phyloP scores from a whole-genome alignment of 352 stramenopile species.

The Globisporangium nodosum region DNA sequence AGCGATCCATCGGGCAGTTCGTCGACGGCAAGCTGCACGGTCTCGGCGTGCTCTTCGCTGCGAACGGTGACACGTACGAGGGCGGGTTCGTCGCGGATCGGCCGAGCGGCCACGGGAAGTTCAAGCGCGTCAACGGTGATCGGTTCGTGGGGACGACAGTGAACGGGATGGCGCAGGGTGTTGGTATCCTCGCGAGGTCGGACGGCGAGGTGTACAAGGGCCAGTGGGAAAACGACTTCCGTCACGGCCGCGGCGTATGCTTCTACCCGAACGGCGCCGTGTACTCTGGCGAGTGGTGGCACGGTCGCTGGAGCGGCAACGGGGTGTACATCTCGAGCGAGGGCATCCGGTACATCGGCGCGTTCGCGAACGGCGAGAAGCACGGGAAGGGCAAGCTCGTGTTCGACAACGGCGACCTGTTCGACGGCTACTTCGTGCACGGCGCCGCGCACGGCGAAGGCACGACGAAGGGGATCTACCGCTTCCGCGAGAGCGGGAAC shows the following conservation, averaged over 20 bases:
- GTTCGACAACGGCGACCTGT: constrained; percentile 74
- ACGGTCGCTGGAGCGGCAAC: constrained; percentile 41
- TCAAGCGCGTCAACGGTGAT: constrained; percentile 66
- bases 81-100: constrained; percentile 43
- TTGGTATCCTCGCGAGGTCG: constrained; percentile 68
- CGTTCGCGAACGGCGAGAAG: constrained; percentile 47
- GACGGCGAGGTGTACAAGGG: constrained; percentile 91
- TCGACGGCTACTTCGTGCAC: constrained; percentile 63
- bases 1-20: constrained; percentile 86
- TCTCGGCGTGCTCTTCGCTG: constrained; percentile 41
- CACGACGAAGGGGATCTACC: constrained; percentile 52
- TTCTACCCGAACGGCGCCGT: constrained; percentile 74
- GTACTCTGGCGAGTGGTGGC: constrained; percentile 70
- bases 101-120: constrained; percentile 55
- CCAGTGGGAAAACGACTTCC: constrained; percentile 56
- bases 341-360: constrained; percentile 62
- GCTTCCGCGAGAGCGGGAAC: constrained; percentile 59
- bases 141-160: constrained; percentile 62
- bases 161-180: constrained; percentile 56
- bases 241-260: constrained; percentile 58
- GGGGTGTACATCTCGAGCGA: constrained; percentile 66
- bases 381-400: constrained; percentile 67
- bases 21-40: constrained; percentile 71
- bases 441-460: constrained; percentile 42
- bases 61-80: constrained; percentile 84